Evolutionary conservation across 257 asterid genomes (phyloP).

Genomic region (Leonotis leonurus): DNA sequence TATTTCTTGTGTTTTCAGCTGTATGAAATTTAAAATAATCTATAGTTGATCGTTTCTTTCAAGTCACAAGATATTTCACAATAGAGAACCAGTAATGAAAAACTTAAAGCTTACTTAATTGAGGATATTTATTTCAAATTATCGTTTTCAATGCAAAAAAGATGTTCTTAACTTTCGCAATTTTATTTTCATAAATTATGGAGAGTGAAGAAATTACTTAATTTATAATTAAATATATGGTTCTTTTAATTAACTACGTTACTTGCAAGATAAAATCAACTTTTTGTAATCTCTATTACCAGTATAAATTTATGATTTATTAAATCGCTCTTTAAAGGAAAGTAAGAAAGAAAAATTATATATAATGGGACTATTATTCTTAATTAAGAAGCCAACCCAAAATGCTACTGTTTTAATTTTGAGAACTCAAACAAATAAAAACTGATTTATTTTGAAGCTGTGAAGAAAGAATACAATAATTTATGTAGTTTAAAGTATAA

Average conservation of each 20-base stretch:
- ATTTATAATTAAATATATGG: not conserved
- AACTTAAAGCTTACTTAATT: no score
- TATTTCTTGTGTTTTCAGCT: not conserved
- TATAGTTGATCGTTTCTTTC: no score
- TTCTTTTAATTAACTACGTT: no score
- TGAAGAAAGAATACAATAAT: constrained; percentile 11
- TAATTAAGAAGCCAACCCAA: no score
- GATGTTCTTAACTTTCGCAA: no score
- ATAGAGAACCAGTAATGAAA: no score
- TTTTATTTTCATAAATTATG: not conserved
- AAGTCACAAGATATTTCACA: no score
- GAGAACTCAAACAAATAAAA: not conserved
- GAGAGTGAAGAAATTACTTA: not conserved
- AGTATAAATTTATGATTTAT: not conserved
- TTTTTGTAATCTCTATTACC: not conserved
- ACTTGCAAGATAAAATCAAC: not conserved
- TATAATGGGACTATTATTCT: not conserved
- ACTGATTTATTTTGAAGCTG: not conserved
- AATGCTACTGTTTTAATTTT: no score
- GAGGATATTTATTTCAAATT: no score
- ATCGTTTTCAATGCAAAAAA: no score
- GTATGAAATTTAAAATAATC: not conserved
- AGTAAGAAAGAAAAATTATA: not conserved
- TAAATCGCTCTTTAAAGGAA: not conserved
- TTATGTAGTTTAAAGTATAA: constrained; percentile 16